These are phyloP conservation scores for Carex myosuroides DNA, from an alignment of 176 grass and related monocot genomes.

Conservation along the genomic window DNA sequence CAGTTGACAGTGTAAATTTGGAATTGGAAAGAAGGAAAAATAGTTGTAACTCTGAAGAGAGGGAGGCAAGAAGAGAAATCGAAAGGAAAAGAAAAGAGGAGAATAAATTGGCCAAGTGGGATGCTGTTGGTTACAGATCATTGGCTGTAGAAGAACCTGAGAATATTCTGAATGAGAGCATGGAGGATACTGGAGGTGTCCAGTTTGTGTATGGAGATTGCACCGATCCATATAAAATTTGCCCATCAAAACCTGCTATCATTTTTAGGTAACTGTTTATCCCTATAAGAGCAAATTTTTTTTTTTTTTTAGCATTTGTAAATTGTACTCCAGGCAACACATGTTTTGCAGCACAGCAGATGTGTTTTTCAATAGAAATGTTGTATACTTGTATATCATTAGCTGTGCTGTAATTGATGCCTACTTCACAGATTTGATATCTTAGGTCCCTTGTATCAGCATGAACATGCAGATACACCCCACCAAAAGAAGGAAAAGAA, in stretches of 20 bases:
- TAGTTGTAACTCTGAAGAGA: constrained; percentile 39
- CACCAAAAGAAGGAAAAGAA: neutral
- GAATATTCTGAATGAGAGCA: constrained; percentile 39
- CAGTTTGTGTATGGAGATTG: constrained; percentile 97
- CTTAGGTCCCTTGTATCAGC: neutral
- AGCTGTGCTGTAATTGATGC: constrained; percentile 15
- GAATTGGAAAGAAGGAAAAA: constrained; percentile 44
- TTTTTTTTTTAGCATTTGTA: neutral
- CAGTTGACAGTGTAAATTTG: constrained; percentile 37
- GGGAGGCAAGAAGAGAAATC: constrained; percentile 49
- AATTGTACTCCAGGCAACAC: neutral
- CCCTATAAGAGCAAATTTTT: neutral
- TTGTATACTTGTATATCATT: neutral
- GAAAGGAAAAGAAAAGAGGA: constrained; percentile 72
- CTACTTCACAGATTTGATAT: constrained; percentile 18
- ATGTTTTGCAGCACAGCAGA: neutral
- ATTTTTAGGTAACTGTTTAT: constrained; percentile 71
- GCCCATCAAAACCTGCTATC: constrained; percentile 52
- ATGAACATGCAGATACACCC: neutral
- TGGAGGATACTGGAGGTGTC: constrained; percentile 49
- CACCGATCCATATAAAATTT: constrained; percentile 65
- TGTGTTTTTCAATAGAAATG: neutral
- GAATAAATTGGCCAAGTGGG: constrained; percentile 77
- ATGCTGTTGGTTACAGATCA: constrained; percentile 63
- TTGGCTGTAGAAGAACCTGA: constrained; percentile 51